A percentile compares a stretch with the other conserved stretches of the same genome.
phyloP scores from a whole-genome alignment of 768 basidiomycete genomes.

The Lepiota brunneoincarnata region DNA sequence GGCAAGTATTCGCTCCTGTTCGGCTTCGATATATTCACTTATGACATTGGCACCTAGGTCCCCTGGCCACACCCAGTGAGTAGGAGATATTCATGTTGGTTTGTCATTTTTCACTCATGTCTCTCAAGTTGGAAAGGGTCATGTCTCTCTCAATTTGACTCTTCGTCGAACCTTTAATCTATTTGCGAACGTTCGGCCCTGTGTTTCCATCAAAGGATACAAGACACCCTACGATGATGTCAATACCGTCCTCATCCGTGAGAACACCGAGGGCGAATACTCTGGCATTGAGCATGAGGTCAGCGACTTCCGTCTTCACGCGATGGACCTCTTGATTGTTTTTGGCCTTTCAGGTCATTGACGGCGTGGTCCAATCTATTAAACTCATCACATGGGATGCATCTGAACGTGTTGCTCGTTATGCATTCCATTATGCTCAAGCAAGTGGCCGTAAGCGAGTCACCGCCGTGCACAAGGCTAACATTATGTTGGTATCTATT shows the following conservation, averaged over 20 bases:
- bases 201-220: slow-evolving; percentile 92
- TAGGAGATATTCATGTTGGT: slow-evolving; percentile 13
- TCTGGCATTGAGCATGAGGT: slow-evolving; percentile 99
- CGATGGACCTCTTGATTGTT: not conserved
- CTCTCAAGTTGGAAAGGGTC: slow-evolving; percentile 89
- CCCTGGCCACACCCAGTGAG: slow-evolving; percentile 95
- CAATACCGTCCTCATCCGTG: slow-evolving; percentile 96
- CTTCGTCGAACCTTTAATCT: slow-evolving; percentile 96
- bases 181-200: slow-evolving; percentile 98
- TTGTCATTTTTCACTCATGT: slow-evolving; percentile 9
- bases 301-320: slow-evolving; percentile 11
- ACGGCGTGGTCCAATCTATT: slow-evolving; percentile 99
- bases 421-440: slow-evolving; percentile 98
- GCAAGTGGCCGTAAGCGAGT: slow-evolving; percentile 85
- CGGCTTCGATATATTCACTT: slow-evolving; percentile 4
- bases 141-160: slow-evolving; percentile 96
- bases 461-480: slow-evolving; percentile 99
- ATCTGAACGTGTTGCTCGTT: slow-evolving; percentile 96
- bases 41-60: slow-evolving; percentile 47
- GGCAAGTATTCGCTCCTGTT: slow-evolving; percentile 43
- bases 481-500: slow-evolving; percentile 79
- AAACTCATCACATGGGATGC: slow-evolving; percentile 99
- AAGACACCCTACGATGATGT: slow-evolving; percentile 99
- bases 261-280: slow-evolving; percentile 99
- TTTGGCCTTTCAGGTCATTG: slow-evolving; percentile 63